These are phyloP conservation scores for Marchantia paleacea DNA, from an alignment of 225 moss, liverwort and hornwort genomes.

Conservation along the genomic window DNA sequence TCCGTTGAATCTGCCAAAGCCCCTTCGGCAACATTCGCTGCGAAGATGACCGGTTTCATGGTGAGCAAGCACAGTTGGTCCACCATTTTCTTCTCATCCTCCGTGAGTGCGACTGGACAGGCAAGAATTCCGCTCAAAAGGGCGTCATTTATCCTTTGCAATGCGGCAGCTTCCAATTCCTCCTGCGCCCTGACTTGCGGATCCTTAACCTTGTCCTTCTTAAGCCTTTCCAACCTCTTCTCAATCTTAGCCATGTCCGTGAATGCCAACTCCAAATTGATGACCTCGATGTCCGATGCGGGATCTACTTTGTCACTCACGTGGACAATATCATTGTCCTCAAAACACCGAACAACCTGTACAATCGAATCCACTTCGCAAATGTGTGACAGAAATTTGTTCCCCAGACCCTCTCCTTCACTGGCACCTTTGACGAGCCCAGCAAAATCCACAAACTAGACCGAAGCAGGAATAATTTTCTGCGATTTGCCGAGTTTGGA, in stretches of 20 bases:
- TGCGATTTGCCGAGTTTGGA: no score
- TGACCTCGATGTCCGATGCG: slow-evolving; percentile 78
- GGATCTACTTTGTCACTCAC: slow-evolving; percentile 89
- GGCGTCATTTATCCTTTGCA: slow-evolving; percentile 73
- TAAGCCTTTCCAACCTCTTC: slow-evolving; percentile 83
- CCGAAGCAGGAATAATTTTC: slow-evolving; percentile 66
- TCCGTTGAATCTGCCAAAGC: slow-evolving; percentile 72
- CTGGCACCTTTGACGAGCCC: slow-evolving; percentile 92
- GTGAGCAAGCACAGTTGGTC: slow-evolving; percentile 83
- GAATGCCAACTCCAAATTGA: slow-evolving; percentile 87
- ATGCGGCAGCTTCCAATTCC: slow-evolving; percentile 59
- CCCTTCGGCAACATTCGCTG: slow-evolving; percentile 83
- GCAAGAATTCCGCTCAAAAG: no score
- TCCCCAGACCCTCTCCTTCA: slow-evolving; percentile 85
- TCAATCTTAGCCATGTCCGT: slow-evolving; percentile 86
- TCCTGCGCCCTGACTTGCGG: no score
- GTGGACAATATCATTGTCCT: slow-evolving; percentile 83
- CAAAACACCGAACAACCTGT: slow-evolving; percentile 92
- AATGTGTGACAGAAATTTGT: no score
- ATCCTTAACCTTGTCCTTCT: slow-evolving; percentile 29
- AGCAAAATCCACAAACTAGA: no score
- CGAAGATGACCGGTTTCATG: slow-evolving; percentile 92
- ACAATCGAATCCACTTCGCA: slow-evolving; percentile 88
- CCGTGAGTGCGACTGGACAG: slow-evolving; percentile 66
- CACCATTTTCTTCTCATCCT: slow-evolving; percentile 67